These are phyloP conservation scores for Ensete glaucum DNA, from an alignment of 176 grass and related monocot genomes.

Conservation along the genomic window DNA sequence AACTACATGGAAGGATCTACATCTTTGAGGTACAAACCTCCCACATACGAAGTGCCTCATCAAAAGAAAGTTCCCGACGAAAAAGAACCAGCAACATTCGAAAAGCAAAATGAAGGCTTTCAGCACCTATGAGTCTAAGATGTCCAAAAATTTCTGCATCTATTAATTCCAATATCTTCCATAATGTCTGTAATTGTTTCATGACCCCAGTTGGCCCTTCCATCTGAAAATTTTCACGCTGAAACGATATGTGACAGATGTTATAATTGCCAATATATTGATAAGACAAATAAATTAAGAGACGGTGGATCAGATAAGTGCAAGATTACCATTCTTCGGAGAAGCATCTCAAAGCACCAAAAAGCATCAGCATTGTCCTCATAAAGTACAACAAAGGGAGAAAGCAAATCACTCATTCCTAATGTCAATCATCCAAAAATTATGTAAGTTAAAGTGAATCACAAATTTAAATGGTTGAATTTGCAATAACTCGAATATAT, in stretches of 20 bases:
- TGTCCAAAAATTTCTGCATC: constrained; percentile 87
- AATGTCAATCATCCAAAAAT: constrained; percentile 21
- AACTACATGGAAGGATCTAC: not conserved
- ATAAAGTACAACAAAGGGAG: constrained; percentile 94
- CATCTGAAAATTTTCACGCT: constrained; percentile 99
- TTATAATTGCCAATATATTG: constrained; percentile 17
- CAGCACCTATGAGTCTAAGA: constrained; percentile 80
- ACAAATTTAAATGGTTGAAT: constrained; percentile 8
- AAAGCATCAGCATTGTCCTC: constrained; percentile 96
- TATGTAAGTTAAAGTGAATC: constrained; percentile 1
- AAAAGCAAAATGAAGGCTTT: constrained; percentile 99
- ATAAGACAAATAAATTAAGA: constrained; percentile 13
- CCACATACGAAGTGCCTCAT: constrained; percentile 88
- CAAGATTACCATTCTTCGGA: constrained; percentile 78
- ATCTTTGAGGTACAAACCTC: constrained; percentile 55
- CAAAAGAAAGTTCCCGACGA: constrained; percentile 87
- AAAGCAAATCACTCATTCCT: constrained; percentile 99
- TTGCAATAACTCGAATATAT: constrained; percentile 7
- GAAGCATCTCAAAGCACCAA: constrained; percentile 99
- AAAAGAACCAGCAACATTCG: constrained; percentile 98
- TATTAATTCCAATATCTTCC: constrained; percentile 83
- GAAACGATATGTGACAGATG: constrained; percentile 14
- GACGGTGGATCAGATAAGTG: constrained; percentile 9
- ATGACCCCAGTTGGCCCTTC: constrained; percentile 97
- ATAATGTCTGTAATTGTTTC: constrained; percentile 84